A percentile compares a stretch with the other conserved stretches of the same genome.
phyloP scores from a whole-genome alignment of 345 rosid genomes.

The Tarenaya hassleriana region DNA sequence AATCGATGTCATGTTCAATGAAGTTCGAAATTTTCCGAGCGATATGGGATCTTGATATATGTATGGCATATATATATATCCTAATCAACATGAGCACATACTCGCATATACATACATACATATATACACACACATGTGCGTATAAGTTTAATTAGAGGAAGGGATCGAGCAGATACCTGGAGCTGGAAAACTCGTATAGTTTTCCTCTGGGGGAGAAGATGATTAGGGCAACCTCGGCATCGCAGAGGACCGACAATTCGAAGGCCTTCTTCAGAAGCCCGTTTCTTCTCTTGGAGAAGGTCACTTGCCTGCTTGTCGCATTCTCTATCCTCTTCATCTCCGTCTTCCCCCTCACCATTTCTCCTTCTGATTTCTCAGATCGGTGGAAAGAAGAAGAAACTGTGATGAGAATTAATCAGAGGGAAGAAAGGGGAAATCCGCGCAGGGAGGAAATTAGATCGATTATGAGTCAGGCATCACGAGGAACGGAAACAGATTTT shows the following conservation, averaged over 20 bases:
- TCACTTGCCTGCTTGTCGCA: constrained; percentile 80
- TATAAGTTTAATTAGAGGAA: neutral
- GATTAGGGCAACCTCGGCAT: constrained; percentile 79
- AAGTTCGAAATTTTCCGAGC: neutral
- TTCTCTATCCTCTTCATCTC: constrained; percentile 93
- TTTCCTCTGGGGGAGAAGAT: constrained; percentile 77
- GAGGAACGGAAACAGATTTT: neutral
- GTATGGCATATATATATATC: too few species aligned
- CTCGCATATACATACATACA: too few species aligned
- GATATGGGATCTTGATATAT: neutral
- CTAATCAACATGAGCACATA: too few species aligned
- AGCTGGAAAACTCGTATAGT: constrained; percentile 73
- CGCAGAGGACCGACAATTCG: constrained; percentile 81
- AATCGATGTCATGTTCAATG: neutral
- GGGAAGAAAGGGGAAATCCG: neutral
- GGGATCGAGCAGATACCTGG: constrained; percentile 35
- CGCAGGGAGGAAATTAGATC: constrained; percentile 3
- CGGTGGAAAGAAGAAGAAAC: neutral
- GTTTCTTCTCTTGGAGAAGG: constrained; percentile 81
- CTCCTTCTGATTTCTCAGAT: constrained; percentile 4
- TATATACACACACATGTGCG: too few species aligned
- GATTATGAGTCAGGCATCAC: neutral
- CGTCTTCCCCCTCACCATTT: constrained; percentile 80
- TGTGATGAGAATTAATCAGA: too few species aligned
- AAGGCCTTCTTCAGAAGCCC: constrained; percentile 77